These are phyloP conservation scores for Aspergillus pseudoviridinutans DNA, from an alignment of 2,329 filamentous ascomycete species.

Conservation along the genomic window DNA sequence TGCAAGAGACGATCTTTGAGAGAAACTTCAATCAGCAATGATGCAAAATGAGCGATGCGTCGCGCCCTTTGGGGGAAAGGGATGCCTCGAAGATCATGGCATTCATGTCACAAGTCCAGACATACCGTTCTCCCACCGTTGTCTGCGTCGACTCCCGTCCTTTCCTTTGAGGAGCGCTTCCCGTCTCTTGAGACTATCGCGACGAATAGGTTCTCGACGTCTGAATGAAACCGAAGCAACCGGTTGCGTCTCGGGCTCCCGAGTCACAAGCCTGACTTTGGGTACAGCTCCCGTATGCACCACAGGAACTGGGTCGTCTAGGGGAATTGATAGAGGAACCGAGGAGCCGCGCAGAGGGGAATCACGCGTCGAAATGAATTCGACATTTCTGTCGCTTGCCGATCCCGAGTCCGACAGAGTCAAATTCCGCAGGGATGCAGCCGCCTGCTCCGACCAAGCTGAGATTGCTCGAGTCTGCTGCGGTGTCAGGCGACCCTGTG, in stretches of 20 bases:
- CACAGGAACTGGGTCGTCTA: constrained; percentile 55
- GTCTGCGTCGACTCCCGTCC: constrained; percentile 78
- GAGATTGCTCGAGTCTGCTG: constrained; percentile 57
- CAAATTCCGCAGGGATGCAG: constrained; percentile 35
- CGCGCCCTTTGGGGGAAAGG: neutral
- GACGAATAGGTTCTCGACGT: constrained; percentile 53
- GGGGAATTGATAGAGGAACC: constrained; percentile 67
- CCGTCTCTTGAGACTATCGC: constrained; percentile 62
- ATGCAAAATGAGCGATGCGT: neutral
- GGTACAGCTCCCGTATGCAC: constrained; percentile 27
- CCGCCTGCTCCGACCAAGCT: constrained; percentile 57
- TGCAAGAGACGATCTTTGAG: constrained; percentile 71
- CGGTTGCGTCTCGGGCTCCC: constrained; percentile 17
- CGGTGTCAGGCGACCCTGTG: constrained; percentile 27
- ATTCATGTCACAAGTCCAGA: constrained; percentile 1
- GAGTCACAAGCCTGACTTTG: constrained; percentile 22
- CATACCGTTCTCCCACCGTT: constrained; percentile 92
- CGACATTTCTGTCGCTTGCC: constrained; percentile 33
- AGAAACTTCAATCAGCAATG: constrained; percentile 19
- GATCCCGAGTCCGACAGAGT: constrained; percentile 27
- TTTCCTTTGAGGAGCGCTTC: constrained; percentile 83
- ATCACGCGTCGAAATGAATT: constrained; percentile 51
- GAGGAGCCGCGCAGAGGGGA: constrained; percentile 49
- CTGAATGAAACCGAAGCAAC: constrained; percentile 41
- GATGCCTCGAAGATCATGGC: neutral